Evolutionary conservation across 148 eudicot genomes (phyloP), one percentile per base, ranked within the genome.

Genomic region (Tetragonia tetragonoides): DNA sequence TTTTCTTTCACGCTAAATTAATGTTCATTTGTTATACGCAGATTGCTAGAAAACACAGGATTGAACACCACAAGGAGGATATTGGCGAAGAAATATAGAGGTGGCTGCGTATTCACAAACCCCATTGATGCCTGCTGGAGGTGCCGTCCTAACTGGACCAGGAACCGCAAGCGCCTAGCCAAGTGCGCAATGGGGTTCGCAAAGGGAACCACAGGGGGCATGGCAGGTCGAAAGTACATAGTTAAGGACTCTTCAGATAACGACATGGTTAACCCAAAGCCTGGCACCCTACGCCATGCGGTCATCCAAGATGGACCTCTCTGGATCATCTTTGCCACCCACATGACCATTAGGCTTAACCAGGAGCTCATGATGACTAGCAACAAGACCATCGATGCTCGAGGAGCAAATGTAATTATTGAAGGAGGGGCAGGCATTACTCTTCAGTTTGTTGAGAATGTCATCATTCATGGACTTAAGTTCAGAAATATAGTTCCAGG

Each of bases 41-140:
- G 86, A 75, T 34, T 73, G 12, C 17, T 81, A 24, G 80, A 68
- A 41, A 74, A 81, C 6, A 18, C 28, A 8, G 75, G 70, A 61
- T 9, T 59, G 64, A 81, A 89, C 24, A 63, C 56, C 78, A 85
- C 87, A 76, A 86, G 97, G 74, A 87, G 97, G 70, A 77, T 83
- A 18, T 28, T 76, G 41, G 83, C 78, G 40, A 60, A 18, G 49
- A 82, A 69, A 28, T 47, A 82, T 21, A 75, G 14, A 2, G 87
- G 89, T 9, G 41, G 64, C 5, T 89, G 86, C 68, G 70, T 78
- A 42, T 83, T 81, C 21, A 81, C 86, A 41, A 90, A 90, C 79
- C 93, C 93, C 0, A 88, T 90, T 10, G 94, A 90, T 42, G 83
- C 74, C 74, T 90, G 94, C 40, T 90, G 94, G 94, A 74, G 94